Percentiles rank a stretch among this genome's conserved stretches.
Conservation (phyloP, 2,329 filamentous ascomycete species). For the Penicillium sp. region DNA sequence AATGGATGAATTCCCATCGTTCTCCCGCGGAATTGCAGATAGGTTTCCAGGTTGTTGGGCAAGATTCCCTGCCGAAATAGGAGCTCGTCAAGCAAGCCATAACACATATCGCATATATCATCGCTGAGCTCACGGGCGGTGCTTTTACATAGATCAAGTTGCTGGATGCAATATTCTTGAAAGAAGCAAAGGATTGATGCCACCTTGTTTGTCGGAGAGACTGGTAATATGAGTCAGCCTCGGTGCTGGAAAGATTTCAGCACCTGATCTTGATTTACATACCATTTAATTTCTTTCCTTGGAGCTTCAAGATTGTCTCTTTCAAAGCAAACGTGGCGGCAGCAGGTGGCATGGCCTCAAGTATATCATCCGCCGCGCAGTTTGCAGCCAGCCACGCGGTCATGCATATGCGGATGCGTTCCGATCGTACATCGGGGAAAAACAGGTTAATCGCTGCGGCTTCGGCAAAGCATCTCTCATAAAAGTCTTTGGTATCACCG, state of each 20-base stretch:
- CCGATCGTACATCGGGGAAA: conserved; percentile 2
- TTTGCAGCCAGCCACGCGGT: conserved; percentile 5
- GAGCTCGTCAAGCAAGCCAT: background rate
- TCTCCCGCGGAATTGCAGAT: background rate
- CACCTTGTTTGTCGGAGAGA: background rate
- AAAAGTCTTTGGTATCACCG: background rate
- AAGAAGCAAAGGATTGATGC: conserved; percentile 4
- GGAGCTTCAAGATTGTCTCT: background rate
- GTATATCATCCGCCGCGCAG: conserved; percentile 2
- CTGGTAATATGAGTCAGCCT: background rate
- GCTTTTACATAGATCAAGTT: background rate
- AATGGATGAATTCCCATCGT: conserved; percentile 8
- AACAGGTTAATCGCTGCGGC: background rate
- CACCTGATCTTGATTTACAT: background rate
- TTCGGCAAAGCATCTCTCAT: conserved; percentile 4
- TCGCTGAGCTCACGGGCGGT: background rate
- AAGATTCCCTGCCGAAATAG: background rate
- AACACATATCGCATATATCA: conserved; percentile 6
- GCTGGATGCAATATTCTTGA: background rate
- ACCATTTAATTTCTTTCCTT: background rate
- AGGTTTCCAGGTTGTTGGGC: background rate
- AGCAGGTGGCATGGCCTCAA: background rate
- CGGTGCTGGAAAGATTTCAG: background rate
- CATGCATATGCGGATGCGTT: conserved; percentile 1
- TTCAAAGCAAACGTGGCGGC: background rate